Base-by-base conservation (phyloP, 2,329 filamentous ascomycete species). In the Aspergillus phoenicis region DNA sequence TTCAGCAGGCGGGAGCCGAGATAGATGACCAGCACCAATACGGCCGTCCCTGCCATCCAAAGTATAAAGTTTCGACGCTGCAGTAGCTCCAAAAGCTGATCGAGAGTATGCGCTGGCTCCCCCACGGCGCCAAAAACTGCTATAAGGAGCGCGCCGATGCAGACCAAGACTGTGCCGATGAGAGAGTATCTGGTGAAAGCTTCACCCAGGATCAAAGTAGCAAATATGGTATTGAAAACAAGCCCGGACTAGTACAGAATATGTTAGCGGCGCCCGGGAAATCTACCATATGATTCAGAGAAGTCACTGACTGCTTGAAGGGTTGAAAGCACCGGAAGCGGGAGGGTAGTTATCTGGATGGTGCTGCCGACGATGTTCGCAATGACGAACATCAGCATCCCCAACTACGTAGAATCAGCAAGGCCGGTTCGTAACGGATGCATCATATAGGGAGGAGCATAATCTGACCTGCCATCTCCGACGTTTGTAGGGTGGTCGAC, bases 171-270 rank as follows among this genome's bases (percentile, higher is more conserved):
- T 1, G 95, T 99, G 39, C 95, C 95, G 71, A 91, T 86, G 39
- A 96, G 83, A n/a, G 94, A 97, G 85, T 93, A 96, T 75, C 86
- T 87, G 56, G 95, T 98, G 78, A 98, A 99, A 4, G 93, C 91
- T 78, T 99, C 94, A 71, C 90, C 89, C 52, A 99, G 85, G 71
- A 98, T 91, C 60, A 98, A 81, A 48, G 93, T 96, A 63, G 95
- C 95, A 83, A 96, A 97, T 77, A 98, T 92, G 60, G 94, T 97
- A 82, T 99, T 99, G 84, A 99, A 99, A 64, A 99, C 95, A 58
- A 99, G 84, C 48, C 95, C 95, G 3, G 94, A 96, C 74, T 85
- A 68, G 61, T 59, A 33, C 30, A 36, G n/a, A 36, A 24, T 13
- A 51, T 45, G 59, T 64, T 63, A 68, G 60, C 41, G 52, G 60